Evolutionary conservation across 2,329 filamentous ascomycete genomes (phyloP), one percentile per base, ranked within the genome.

Genomic region (Reticulascus tulasneorum): DNA sequence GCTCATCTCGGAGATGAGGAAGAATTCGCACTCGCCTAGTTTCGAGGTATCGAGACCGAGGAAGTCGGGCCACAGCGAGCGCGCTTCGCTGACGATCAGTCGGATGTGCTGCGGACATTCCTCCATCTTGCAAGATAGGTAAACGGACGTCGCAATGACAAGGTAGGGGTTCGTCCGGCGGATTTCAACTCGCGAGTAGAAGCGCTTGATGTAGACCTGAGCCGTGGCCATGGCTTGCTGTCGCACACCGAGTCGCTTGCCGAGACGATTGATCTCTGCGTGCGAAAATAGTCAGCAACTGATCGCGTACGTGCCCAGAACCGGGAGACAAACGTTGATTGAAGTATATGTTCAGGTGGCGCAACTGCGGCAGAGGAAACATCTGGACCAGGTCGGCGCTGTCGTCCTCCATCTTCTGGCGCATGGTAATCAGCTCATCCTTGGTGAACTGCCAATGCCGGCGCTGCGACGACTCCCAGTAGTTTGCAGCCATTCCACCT

Each of bases 41-140:
- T 88, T 87, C 37, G 85, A 81, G 8, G 86, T 84, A 59, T 95
- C 89, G 39, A 82, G 77, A 25, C 77, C 71, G 48, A 86, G 78
- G 40, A 84, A 77, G 46, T 90, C 86, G 52, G 86, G 82, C 87
- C 88, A 95, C 41, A 94, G 73, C 39, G 84, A 78, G 22, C 88
- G 81, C 4, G 90, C 88, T 60, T 98, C 93, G 29, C 80, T 83
- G 9, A 93, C 82, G 40, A 98, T 83, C 46, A 94, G 77, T 20
- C 93, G 79, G 52, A 98, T 97, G 59, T 98, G 93, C 59, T 97
- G 91, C 4, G 93, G 93, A 33, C 83, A 90, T 61, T 98, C 93
- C 60, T 98, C 93, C 79, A 94, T 95, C 65, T 98, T 98, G 67
- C 89, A 95, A 15, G 93, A 90, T 23, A 98, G 71, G 59, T 98